Percentiles rank a stretch among this genome's conserved stretches.
Conservation (phyloP, 164 flowering plant species). For the Liquidambar formosana region DNA sequence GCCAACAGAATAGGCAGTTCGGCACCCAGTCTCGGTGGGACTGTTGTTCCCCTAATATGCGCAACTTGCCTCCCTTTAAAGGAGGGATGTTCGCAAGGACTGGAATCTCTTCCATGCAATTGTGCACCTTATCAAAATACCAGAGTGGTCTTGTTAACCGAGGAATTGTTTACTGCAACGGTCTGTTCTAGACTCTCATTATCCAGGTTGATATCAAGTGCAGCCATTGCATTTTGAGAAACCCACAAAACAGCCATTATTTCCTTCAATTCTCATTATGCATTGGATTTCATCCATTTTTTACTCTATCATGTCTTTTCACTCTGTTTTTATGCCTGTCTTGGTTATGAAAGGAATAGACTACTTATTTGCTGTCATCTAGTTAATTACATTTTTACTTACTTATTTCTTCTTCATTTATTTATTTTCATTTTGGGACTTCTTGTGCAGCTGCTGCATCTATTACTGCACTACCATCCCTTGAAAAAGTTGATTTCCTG, state of each 20-base stretch:
- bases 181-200: slow-evolving; percentile 86
- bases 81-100: slow-evolving; percentile 77
- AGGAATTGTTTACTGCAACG: slow-evolving; percentile 80
- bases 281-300: background rate
- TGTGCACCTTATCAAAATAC: slow-evolving; percentile 49
- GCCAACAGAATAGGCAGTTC: slow-evolving; percentile 65
- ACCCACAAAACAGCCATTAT: background rate
- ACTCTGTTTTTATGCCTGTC: background rate
- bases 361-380: too few species aligned
- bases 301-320: background rate
- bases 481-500: slow-evolving; percentile 66
- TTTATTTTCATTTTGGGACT: slow-evolving; percentile 8
- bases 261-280: background rate
- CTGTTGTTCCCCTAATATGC: slow-evolving; percentile 45
- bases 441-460: slow-evolving; percentile 64
- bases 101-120: slow-evolving; percentile 67
- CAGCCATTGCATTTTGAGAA: slow-evolving; percentile 14
- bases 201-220: slow-evolving; percentile 46
- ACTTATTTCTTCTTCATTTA: slow-evolving; percentile 1
- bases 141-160: slow-evolving; percentile 51
- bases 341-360: background rate
- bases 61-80: slow-evolving; percentile 60
- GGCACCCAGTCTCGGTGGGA: slow-evolving; percentile 46
- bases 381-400: background rate
- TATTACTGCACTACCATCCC: slow-evolving; percentile 38